Base-by-base conservation (phyloP, 345 rosid species). In the Rhizophora mangle region DNA sequence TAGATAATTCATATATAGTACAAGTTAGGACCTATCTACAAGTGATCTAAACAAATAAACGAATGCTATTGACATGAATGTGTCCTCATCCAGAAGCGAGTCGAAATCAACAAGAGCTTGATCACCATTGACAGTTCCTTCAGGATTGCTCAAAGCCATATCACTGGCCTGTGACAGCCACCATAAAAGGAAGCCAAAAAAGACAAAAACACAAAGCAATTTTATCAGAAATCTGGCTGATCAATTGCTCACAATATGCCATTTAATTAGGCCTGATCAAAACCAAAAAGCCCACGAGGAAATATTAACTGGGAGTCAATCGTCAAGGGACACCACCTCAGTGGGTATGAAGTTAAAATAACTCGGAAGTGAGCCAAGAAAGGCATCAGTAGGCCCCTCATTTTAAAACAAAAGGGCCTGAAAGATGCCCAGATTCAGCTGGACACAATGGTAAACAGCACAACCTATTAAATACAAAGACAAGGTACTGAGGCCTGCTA, bases 11-110 rank as follows among this genome's bases (percentile, higher is more conserved):
- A 79, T 73, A 32, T 77, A 77, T 34, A 73, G 32, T 24, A 72
- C 31, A 36, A 21, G 69, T 64, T 63, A 69, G 60, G 60, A 70
- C 74, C 54, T 75, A 75, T 72, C 75, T 76, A 78, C 79, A 76
- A 75, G 53, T 27, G 22, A 55, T 54, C 54, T 21, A 52, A 56
- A 76, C 30, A 15, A 51, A 39, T 52, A 55, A 47, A 8, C 57
- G 68, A 87, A 86, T 61, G 88, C 83, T 68, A 83, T 68, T 6
- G 96, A 83, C 93, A 92, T 88, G 76, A 88, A 82, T 15, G 85
- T 60, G 32, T 88, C 92, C 22, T 92, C 92, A 55, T 89, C 83
- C 81, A 92, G 76, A 74, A 89, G 78, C 54, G 93, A 82, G 13
- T 92, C 87, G 5, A 92, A 78, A 72, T 84, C 92, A 54, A 84